Percentiles rank a stretch among this genome's conserved stretches.
Evolutionary conservation across 345 rosid species (phyloP).

Genomic region (Arabis hirsuta): DNA sequence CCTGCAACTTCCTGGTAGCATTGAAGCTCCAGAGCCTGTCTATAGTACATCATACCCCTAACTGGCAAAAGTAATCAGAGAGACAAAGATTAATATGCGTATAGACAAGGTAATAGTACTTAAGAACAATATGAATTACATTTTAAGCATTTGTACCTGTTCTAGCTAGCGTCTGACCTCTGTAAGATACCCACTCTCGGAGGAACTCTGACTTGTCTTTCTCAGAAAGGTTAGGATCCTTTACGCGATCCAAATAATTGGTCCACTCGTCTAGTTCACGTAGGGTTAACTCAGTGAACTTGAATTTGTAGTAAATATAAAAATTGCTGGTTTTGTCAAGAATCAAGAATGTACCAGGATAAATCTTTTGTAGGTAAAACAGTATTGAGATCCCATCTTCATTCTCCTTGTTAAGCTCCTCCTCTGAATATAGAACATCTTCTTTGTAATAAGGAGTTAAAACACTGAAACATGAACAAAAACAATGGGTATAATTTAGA

Average conservation of each 20-base stretch:
- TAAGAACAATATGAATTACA: neutral
- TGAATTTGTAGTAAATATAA: neutral
- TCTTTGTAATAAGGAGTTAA: slow-evolving; percentile 91
- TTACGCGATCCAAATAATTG: slow-evolving; percentile 66
- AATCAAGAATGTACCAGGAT: slow-evolving; percentile 68
- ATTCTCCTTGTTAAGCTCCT: slow-evolving; percentile 78
- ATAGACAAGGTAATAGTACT: slow-evolving; percentile 13
- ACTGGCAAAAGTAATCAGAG: slow-evolving; percentile 39
- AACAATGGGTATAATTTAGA: slow-evolving; percentile 22
- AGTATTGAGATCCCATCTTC: slow-evolving; percentile 86
- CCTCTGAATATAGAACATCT: slow-evolving; percentile 84
- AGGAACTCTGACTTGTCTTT: slow-evolving; percentile 50
- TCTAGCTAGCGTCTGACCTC: slow-evolving; percentile 91
- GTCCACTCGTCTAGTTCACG: slow-evolving; percentile 80
- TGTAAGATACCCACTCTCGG: slow-evolving; percentile 88
- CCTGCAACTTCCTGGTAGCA: slow-evolving; percentile 69
- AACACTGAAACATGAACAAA: slow-evolving; percentile 60
- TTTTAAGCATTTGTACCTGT: slow-evolving; percentile 59
- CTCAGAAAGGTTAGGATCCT: slow-evolving; percentile 39
- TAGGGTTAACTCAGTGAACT: slow-evolving; percentile 31
- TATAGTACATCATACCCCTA: slow-evolving; percentile 51
- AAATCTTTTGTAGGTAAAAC: slow-evolving; percentile 88
- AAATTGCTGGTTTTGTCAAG: slow-evolving; percentile 4
- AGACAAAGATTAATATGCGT: slow-evolving; percentile 25
- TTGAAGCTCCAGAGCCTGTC: slow-evolving; percentile 48